Percentiles rank a stretch among this genome's conserved stretches.
Evolutionary conservation across 345 rosid genomes (phyloP).

Genomic region (Sonneratia alba): DNA sequence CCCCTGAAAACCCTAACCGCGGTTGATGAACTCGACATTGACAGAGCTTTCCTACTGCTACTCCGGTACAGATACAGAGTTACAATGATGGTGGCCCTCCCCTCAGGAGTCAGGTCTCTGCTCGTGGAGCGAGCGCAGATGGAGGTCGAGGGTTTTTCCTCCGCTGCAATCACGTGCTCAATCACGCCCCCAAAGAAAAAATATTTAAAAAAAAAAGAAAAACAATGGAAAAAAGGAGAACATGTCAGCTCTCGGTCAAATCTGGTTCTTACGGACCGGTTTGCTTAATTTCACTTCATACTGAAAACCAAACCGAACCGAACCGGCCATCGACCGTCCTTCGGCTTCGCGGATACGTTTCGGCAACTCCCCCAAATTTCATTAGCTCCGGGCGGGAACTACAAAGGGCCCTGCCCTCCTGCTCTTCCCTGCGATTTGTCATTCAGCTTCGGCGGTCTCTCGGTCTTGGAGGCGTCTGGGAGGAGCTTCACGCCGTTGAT

Average conservation of each 20-base stretch:
- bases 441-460: background rate
- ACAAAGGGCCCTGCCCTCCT: background rate
- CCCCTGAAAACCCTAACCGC: conserved; percentile 49
- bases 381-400: conserved; percentile 4
- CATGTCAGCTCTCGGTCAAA: too few relatives aligned
- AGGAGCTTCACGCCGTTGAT: conserved; percentile 23
- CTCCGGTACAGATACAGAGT: background rate
- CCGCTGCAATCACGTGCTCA: too few relatives aligned
- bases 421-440: background rate
- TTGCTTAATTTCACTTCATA: too few relatives aligned
- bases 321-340: background rate
- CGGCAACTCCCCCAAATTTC: background rate
- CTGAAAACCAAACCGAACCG: background rate
- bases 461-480: background rate
- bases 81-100: too few relatives aligned
- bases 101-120: too few relatives aligned
- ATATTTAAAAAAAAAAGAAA: too few relatives aligned
- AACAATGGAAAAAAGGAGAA: too few relatives aligned
- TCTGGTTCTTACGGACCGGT: too few relatives aligned
- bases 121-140: too few relatives aligned
- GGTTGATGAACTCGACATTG: conserved; percentile 25
- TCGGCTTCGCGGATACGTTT: background rate
- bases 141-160: too few relatives aligned
- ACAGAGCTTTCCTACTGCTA: background rate
- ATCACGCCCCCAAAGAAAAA: too few relatives aligned